Conservation (phyloP, 768 basidiomycete species). For the Tephrocybe sp. region DNA sequence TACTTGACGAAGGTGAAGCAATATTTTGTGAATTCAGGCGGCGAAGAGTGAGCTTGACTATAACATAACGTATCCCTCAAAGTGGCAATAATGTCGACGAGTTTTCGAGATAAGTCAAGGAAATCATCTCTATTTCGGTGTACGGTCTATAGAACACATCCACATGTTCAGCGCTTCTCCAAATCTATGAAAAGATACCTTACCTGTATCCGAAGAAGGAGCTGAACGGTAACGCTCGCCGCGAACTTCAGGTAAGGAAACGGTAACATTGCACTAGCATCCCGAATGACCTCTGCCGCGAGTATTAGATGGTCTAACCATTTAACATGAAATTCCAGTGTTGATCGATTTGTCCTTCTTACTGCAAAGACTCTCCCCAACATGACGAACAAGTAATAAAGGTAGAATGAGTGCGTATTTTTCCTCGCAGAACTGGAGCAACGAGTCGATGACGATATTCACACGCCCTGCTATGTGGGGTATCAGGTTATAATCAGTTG, state of each 20-base stretch:
- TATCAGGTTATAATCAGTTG: too few relatives aligned
- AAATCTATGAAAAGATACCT: not conserved
- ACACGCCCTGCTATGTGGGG: too few relatives aligned
- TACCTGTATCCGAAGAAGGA: not conserved
- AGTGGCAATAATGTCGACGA: not conserved
- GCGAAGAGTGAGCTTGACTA: not conserved
- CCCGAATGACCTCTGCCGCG: not conserved
- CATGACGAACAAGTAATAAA: too few relatives aligned
- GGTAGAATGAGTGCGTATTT: too few relatives aligned
- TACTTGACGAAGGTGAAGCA: conserved; percentile 2
- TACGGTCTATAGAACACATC: not conserved
- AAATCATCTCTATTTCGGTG: conserved; percentile 3
- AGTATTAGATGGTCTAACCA: not conserved
- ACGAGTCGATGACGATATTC: too few relatives aligned
- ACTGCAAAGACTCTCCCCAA: not conserved
- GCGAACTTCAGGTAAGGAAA: conserved; percentile 1
- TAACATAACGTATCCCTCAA: not conserved
- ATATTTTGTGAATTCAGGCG: not conserved
- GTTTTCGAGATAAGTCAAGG: not conserved
- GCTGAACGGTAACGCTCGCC: not conserved
- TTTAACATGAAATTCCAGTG: not conserved
- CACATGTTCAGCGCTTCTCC: not conserved
- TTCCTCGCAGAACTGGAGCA: too few relatives aligned
- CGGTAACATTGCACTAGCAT: not conserved
- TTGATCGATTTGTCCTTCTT: not conserved